Base-by-base conservation (phyloP, 1,139 yeast genomes). In the Kurtzmaniella natalensis region DNA sequence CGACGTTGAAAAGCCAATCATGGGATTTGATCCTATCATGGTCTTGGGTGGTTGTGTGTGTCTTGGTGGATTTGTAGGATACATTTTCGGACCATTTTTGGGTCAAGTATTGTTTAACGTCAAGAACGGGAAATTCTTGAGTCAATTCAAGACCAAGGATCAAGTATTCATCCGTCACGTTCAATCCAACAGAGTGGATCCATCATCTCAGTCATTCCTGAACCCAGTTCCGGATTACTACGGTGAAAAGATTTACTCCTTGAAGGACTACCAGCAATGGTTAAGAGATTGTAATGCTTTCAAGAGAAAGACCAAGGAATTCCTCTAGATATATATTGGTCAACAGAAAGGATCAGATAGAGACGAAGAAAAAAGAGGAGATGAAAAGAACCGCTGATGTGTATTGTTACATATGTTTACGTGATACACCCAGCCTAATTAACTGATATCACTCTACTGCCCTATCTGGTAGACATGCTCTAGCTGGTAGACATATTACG, bases 141-240 rank as follows among this genome's bases (percentile, higher is more conserved):
- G 53, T 10, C 63, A 63, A 29, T 82, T 72, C 57, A 65, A 64
- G 42, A 45, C 57, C 33, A 88, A 83, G 63, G 92, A 92, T 53
- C 74, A 77, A 45, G 69, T 72, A 30, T 92, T 89, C 48, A 69
- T 89, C 54, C 72, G 75, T 43, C 92, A 78, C 52, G 75, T 92
- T 44, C 77, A 76, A 48, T 65, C 67, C 40, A 83, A 87, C 59
- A 72, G 98, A 48, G 96, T 89, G 28, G 95, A 92, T 59, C 96
- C 98, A 9, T 75, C 89, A n/a, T 79, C 86, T 36, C 96, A 88
- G 62, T 79, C 89, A 51, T 81, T 87, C 60, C 77, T 92, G 41
- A 92, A 92, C 60, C 98, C 97, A 8, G 95, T 92, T 28, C 96
- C 97, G 14, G 98, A 92, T 58, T 94, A 88, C 62, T 92, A 92